These are phyloP conservation scores for Solanum verrucosum DNA, from an alignment of 257 asterid species.

Conservation along the genomic window DNA sequence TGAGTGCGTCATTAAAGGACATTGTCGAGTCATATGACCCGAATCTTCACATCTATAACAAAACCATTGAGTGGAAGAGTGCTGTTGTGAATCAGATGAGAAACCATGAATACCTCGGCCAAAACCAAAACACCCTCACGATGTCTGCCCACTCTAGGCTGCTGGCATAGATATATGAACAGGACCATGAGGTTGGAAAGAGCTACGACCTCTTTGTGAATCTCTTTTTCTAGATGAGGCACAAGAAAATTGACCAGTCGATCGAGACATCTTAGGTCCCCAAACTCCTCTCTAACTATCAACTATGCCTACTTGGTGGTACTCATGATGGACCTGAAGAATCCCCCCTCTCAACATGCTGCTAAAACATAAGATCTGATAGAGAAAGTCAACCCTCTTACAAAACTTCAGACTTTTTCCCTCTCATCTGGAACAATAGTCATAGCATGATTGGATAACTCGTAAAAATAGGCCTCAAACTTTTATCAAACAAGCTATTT, in stretches of 20 bases:
- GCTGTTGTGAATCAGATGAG: background rate
- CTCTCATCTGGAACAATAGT: background rate
- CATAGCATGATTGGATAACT: background rate
- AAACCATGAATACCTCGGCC: background rate
- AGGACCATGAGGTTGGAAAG: background rate
- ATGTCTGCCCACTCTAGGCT: background rate
- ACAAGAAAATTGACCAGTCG: background rate
- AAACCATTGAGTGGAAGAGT: background rate
- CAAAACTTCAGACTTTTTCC: too few species aligned
- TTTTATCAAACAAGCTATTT: background rate
- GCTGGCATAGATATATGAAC: too few species aligned
- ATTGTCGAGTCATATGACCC: background rate
- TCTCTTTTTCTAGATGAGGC: too few species aligned
- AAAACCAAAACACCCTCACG: background rate
- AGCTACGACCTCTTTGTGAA: background rate
- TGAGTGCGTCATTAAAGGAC: background rate
- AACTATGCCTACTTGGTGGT: background rate
- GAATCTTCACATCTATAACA: too few species aligned
- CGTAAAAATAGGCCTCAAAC: background rate
- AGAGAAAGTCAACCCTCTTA: background rate
- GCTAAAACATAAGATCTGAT: too few species aligned
- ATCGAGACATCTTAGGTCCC: background rate
- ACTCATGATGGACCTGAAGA: background rate
- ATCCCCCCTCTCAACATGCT: background rate
- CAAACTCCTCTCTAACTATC: background rate